phyloP scores from a whole-genome alignment of 768 basidiomycete species.

The Hemileccinum impolitum region DNA sequence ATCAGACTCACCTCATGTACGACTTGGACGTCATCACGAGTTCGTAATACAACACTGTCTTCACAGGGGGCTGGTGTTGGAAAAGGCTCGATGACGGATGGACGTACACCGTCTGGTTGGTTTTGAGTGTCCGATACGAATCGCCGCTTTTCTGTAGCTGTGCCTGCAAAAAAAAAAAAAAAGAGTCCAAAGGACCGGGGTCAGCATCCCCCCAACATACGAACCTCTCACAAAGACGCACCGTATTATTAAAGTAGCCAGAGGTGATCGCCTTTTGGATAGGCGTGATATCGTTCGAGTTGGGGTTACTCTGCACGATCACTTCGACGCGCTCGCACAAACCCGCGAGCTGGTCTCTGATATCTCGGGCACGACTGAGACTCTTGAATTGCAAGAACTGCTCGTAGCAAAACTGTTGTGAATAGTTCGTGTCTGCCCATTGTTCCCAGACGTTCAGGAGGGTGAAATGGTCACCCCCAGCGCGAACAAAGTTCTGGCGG shows the following conservation, averaged over 20 bases:
- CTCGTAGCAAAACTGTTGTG: constrained; percentile 95
- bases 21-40: constrained; percentile 97
- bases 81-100: constrained; percentile 95
- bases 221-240: constrained; percentile 32
- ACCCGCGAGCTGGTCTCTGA: constrained; percentile 91
- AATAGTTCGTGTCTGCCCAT: constrained; percentile 97
- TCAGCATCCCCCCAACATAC: neutral
- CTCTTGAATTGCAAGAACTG: constrained; percentile 96
- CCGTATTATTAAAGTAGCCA: constrained; percentile 95
- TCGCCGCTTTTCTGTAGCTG: constrained; percentile 94
- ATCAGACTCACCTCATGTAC: constrained; percentile 68
- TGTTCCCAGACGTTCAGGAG: constrained; percentile 98
- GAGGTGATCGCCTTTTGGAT: constrained; percentile 94
- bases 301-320: constrained; percentile 81
- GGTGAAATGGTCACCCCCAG: constrained; percentile 98
- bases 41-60: constrained; percentile 91
- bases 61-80: constrained; percentile 92
- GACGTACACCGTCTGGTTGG: constrained; percentile 93
- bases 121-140: constrained; percentile 95
- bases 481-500: constrained; percentile 91
- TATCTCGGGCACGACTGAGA: constrained; percentile 89
- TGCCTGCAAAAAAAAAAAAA: too few relatives aligned
- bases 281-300: constrained; percentile 88
- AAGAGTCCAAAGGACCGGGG: neutral
- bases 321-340: constrained; percentile 97